Conservation (phyloP, 108 stramenopile genomes). For the Skeletonema tropicum region DNA sequence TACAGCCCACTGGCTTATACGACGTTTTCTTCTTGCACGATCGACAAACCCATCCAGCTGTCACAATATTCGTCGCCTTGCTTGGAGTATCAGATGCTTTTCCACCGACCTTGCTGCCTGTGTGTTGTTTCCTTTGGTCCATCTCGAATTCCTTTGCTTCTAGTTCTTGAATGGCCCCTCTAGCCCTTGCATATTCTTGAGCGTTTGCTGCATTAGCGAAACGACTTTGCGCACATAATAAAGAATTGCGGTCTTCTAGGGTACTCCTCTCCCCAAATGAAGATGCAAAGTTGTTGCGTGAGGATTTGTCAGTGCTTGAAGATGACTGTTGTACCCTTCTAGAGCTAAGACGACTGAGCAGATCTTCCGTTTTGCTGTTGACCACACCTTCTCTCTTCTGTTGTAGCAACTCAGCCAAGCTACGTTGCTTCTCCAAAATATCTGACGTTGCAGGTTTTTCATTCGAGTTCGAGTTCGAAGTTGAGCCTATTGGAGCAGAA, state of each 20-base stretch:
- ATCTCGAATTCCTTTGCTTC: slow-evolving; percentile 55
- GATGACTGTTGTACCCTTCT: neutral
- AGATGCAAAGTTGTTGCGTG: slow-evolving; percentile 33
- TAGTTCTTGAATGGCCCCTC: slow-evolving; percentile 61
- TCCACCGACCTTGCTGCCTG: slow-evolving; percentile 4
- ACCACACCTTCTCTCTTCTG: slow-evolving; percentile 6
- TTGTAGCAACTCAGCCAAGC: slow-evolving; percentile 24
- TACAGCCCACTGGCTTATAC: slow-evolving; percentile 48
- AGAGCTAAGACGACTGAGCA: slow-evolving; percentile 1
- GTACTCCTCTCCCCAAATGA: slow-evolving; percentile 6
- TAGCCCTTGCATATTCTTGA: slow-evolving; percentile 69
- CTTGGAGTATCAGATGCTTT: slow-evolving; percentile 9
- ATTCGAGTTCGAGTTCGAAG: neutral
- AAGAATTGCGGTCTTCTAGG: slow-evolving; percentile 30
- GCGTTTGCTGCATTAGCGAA: slow-evolving; percentile 73
- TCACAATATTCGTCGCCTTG: slow-evolving; percentile 23
- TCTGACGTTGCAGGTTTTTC: neutral
- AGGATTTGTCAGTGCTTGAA: neutral
- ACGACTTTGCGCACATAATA: slow-evolving; percentile 67
- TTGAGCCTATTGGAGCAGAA: neutral
- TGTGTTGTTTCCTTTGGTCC: slow-evolving; percentile 28
- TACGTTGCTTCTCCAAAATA: slow-evolving; percentile 50
- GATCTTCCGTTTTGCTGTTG: slow-evolving; percentile 9
- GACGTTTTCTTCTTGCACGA: slow-evolving; percentile 46
- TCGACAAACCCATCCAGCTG: slow-evolving; percentile 60